Base-by-base conservation (phyloP, 208 protist genomes). In the Leishmania braziliensis region DNA sequence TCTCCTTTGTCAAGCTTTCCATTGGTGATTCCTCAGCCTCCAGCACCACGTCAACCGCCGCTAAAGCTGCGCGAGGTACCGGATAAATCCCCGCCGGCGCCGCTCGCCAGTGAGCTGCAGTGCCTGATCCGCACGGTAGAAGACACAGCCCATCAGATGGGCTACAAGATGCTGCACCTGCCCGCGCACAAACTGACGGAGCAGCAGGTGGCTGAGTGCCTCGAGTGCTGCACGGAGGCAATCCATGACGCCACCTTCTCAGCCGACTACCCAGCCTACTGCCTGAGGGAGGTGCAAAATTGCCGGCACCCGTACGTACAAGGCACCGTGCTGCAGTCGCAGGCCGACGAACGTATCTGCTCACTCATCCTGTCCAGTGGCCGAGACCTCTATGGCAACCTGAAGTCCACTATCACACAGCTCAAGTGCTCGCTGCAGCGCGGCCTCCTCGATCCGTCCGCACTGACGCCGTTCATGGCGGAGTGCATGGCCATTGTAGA, bases 371-470 rank as follows among this genome's bases (percentile, higher is more conserved):
- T 97, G 46, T 94, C 93, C 14, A 95, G 92, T 77, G 93, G 93
- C 26, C 93, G 92, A 86, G 93, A 97, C 83, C 71, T 89, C n/a
- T 97, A 97, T 84, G 92, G 93, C 77, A 95, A 93, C 78, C 79
- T 97, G 29, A 84, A 86, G 69, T 72, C 86, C 33, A 95, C 93
- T 53, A 84, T 97, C 75, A 94, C 92, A 16, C 91, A 95, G 75
- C 80, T 95, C 65, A 95, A 94, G 81, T 86, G 90, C 75, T 90
- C 86, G 26, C 81, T 91, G 29, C 84, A 89, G 66, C 85, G 91
- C 50, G 89, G 91, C 20, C 63, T 90, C 78, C 83, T 93, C 69
- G 74, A 81, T 65, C 51, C 70, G 51, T 48, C 46, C 0, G 78
- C 81, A 23, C 69, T 89, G 54, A 89, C 89, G n/a, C 54, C 81